These are phyloP conservation scores for Acacia concinna DNA, from an alignment of 331 rosid genomes.

Conservation along the genomic window DNA sequence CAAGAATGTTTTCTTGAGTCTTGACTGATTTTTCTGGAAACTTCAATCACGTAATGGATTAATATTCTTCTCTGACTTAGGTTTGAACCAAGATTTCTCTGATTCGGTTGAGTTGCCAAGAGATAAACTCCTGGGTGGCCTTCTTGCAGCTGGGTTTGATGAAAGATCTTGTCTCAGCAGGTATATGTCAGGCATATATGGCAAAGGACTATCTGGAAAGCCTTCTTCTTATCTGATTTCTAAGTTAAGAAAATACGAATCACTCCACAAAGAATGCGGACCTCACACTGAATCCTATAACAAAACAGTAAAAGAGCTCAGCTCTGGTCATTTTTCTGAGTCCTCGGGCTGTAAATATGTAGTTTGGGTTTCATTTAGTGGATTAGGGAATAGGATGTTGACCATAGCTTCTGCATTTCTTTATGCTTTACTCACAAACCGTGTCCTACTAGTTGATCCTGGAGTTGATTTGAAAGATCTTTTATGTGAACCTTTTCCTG, in stretches of 20 bases:
- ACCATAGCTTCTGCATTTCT: conserved; percentile 64
- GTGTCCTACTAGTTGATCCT: conserved; percentile 70
- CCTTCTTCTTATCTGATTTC: conserved; percentile 30
- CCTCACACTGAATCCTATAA: conserved; percentile 55
- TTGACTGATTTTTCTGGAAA: not conserved
- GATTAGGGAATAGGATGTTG: conserved; percentile 68
- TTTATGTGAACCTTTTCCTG: conserved; percentile 72
- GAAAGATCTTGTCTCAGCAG: conserved; percentile 46
- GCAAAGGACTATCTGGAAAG: not conserved
- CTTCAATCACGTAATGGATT: not conserved
- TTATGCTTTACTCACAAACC: conserved; percentile 63
- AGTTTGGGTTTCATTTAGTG: conserved; percentile 16
- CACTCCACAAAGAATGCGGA: conserved; percentile 60
- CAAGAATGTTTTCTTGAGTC: conserved; percentile 19
- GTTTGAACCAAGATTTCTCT: conserved; percentile 16
- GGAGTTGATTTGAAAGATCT: conserved; percentile 63
- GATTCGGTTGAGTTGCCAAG: not conserved
- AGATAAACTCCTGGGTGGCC: conserved; percentile 11
- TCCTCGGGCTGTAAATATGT: conserved; percentile 6
- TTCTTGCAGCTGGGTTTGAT: conserved; percentile 56
- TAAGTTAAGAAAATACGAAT: conserved; percentile 61
- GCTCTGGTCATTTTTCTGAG: conserved; percentile 33
- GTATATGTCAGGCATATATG: not conserved
- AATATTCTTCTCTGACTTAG: not conserved
- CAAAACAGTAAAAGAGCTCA: conserved; percentile 50